Base-by-base conservation (phyloP, 345 rosid species). In the Rhizophora apiculata region DNA sequence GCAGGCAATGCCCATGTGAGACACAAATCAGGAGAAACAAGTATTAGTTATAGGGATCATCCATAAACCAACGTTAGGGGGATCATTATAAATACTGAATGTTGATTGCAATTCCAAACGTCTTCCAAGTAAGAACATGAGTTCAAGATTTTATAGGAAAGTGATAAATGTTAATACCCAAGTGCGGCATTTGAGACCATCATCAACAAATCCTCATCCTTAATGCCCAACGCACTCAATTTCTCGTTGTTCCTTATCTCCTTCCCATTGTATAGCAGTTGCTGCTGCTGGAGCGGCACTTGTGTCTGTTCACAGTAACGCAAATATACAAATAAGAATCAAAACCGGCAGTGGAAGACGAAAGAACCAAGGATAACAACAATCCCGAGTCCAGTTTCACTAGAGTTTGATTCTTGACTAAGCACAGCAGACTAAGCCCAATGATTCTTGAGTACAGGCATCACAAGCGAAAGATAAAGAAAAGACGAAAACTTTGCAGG, bases 181-280 rank as follows among this genome's bases (percentile, higher is more conserved):
- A 85, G 60, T 61, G 83, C 73, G 59, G 88, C 67, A 77, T 71
- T 75, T 6, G 96, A 84, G 67, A 88, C 87, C 96, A 95, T 88
- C 99, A 95, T 95, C 75, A 95, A 55, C 79, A 95, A 81, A 82
- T 95, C 99, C 74, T 95, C 94, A 68, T 92, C 88, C 74, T 87
- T 95, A 57, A 92, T 88, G 63, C 98, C 99, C 76, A 92, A 70
- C 13, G 87, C 88, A 82, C 96, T 85, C 79, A 94, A 75, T 79
- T 90, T 91, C 67, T 92, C 96, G 8, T 70, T 74, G 69, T 92
- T 88, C 78, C 79, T 76, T 78, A 87, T 85, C 83, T 95, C 99
- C 72, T 68, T 87, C 69, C 99, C 99, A 73, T 90, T 89, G 72
- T 72, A 87, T 34, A 92, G 87, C 79, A 92, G 83, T 81, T 90